Evolutionary conservation across 2,329 filamentous ascomycete species (phyloP), one percentile per base, ranked within the genome.

Genomic region (Cryphonectria radicalis): DNA sequence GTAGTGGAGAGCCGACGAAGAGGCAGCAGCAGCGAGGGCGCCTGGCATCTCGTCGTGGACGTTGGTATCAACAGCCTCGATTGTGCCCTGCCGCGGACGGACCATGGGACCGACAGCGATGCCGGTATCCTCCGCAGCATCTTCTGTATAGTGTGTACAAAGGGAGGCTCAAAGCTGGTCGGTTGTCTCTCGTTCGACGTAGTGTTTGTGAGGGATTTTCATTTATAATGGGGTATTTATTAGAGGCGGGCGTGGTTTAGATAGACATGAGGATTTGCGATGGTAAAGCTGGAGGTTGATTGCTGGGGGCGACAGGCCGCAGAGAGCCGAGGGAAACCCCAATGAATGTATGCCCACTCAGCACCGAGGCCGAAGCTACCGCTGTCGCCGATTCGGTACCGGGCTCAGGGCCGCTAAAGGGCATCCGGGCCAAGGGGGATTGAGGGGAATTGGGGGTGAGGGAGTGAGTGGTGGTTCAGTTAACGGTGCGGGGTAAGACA

Each of bases 1-100:
- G 81, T 81, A 63, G 83, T 82, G 59, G 87, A 78, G 22, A 81
- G 77, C 70, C 81, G 76, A 53, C 77, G 72, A 28, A 57, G 71
- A 35, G 46, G 17, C 6, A 63, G 25, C 3, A 46, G 7, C 25
- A 46, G 59, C 35, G 59, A 43, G n/a, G 17, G 40, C 40, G 40
- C 28, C 25, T 43, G 17, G 55, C 28, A 22, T 28, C 25, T 50
- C n/a, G 43, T n/a, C 7, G 25, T 28, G 13, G 25, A 62, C 3
- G 57, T 37, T 4, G 40, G 11, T 40, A 53, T 65, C 19, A 25
- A 67, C 19, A 64, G 32, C 43, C 60, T 68, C 13, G 63, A 63
- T 10, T 25, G 17, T 37, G 66, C 17, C 63, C 63, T 50, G 19
- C 40, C 32, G 3, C 62, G 63, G 69, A 67, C 65, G 37, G 66